These are phyloP conservation scores for Puccinia novopanici DNA, from an alignment of 1,284 basidiomycete species.

Conservation along the genomic window DNA sequence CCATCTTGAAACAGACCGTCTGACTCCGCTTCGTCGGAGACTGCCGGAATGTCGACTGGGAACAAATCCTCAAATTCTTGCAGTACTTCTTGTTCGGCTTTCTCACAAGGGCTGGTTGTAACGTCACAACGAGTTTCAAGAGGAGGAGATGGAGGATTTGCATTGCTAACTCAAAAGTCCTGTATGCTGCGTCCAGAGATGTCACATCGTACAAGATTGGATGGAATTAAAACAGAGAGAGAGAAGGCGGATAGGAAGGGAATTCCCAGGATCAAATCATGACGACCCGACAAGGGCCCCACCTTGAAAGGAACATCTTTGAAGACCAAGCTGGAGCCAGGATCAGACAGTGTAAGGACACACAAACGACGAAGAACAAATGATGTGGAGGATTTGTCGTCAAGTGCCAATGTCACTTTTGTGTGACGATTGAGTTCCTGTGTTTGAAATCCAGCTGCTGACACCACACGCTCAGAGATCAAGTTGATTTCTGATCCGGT, in stretches of 20 bases:
- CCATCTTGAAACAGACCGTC: background rate
- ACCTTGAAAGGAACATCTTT: background rate
- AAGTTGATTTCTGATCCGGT: constrained; percentile 15
- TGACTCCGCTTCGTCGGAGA: background rate
- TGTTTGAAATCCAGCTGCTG: no score
- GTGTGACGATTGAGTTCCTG: no score
- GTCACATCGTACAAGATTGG: background rate
- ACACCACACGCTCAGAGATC: no score
- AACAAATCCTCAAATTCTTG: no score
- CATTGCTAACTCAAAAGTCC: background rate
- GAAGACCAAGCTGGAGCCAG: background rate
- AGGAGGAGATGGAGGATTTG: no score
- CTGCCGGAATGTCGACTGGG: background rate
- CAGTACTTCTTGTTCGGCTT: background rate
- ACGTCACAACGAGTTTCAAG: no score
- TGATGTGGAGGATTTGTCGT: no score
- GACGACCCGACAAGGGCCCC: background rate
- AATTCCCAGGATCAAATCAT: constrained; percentile 16
- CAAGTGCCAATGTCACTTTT: no score
- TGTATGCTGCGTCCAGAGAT: no score
- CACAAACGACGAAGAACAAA: no score
- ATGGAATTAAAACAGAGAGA: background rate
- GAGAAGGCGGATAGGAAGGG: background rate
- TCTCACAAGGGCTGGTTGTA: no score
- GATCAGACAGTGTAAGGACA: background rate